phyloP scores from a whole-genome alignment of 1,284 basidiomycete genomes.

The Rhodofomes roseus region DNA sequence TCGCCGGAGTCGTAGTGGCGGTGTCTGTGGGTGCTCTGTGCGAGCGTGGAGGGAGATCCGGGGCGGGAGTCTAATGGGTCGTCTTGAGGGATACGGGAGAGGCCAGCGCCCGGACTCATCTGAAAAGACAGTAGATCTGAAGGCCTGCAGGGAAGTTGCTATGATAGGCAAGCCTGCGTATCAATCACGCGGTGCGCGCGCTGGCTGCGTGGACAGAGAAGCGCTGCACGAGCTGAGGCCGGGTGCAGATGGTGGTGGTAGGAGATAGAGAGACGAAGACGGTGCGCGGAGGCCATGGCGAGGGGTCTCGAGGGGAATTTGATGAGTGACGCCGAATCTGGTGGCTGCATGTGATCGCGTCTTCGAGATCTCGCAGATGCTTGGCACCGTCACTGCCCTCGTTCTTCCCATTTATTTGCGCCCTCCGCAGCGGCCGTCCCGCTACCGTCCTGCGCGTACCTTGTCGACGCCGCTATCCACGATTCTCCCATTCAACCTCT shows the following conservation, averaged over 20 bases:
- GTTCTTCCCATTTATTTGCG: not conserved
- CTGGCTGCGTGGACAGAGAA: not conserved
- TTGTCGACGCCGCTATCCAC: not conserved
- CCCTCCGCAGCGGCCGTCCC: not conserved
- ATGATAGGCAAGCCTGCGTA: not conserved
- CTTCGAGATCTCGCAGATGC: not conserved
- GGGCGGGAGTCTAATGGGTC: not conserved
- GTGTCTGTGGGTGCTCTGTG: not conserved
- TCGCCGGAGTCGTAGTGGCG: not conserved
- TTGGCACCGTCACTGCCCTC: not conserved
- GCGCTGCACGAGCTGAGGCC: not conserved
- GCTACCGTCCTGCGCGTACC: not conserved
- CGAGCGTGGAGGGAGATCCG: not conserved
- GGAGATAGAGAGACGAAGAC: not conserved
- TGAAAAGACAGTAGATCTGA: not conserved
- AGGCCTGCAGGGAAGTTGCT: not conserved
- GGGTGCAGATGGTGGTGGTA: not conserved
- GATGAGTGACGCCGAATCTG: not conserved
- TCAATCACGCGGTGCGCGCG: not conserved
- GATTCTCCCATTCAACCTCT: not conserved
- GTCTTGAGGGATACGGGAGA: not conserved
- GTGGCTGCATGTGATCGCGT: not conserved
- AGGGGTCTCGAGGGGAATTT: not conserved
- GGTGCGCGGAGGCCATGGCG: not conserved
- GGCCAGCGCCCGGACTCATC: not conserved